A percentile compares a stretch with the other conserved stretches of the same genome.
Conservation (phyloP, 495 filamentous ascomycete genomes). For the Cryomyces minteri region DNA sequence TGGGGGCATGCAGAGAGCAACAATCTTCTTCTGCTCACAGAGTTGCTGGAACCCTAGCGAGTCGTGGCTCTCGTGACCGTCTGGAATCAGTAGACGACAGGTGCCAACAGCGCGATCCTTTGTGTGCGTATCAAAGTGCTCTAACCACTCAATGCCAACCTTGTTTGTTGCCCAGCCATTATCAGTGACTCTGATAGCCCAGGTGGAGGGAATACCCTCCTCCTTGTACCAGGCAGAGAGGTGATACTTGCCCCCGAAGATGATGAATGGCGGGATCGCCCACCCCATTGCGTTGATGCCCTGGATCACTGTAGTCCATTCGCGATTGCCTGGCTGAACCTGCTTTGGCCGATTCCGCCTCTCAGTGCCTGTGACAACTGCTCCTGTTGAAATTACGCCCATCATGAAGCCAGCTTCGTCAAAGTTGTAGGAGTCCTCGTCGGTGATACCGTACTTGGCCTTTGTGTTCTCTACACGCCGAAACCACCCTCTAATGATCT, state of each 20-base stretch:
- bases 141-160: not conserved
- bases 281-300: not conserved
- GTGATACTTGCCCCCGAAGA: slow-evolving; percentile 1
- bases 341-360: not conserved
- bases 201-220: not conserved
- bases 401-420: slow-evolving; percentile 25
- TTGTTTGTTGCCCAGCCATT: not conserved
- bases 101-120: not conserved
- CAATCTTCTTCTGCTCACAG: slow-evolving; percentile 5
- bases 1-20: slow-evolving; percentile 9
- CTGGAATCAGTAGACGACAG: not conserved
- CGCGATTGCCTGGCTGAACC: not conserved
- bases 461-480: slow-evolving; percentile 15
- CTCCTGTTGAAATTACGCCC: not conserved
- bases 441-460: slow-evolving; percentile 19
- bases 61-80: slow-evolving; percentile 16
- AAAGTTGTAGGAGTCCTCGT: slow-evolving; percentile 28
- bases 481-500: slow-evolving; percentile 20
- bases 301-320: slow-evolving; percentile 2
- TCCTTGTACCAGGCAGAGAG: not conserved
- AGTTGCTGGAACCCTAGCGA: slow-evolving; percentile 11
- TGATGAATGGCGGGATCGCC: slow-evolving; percentile 1
- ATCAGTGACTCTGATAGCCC: not conserved
- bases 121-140: not conserved
- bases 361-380: slow-evolving; percentile 1